Evolutionary conservation across 73 alveolate genomes (phyloP), one percentile per base, ranked within the genome.

Genomic region (Uronychia binucleata): DNA sequence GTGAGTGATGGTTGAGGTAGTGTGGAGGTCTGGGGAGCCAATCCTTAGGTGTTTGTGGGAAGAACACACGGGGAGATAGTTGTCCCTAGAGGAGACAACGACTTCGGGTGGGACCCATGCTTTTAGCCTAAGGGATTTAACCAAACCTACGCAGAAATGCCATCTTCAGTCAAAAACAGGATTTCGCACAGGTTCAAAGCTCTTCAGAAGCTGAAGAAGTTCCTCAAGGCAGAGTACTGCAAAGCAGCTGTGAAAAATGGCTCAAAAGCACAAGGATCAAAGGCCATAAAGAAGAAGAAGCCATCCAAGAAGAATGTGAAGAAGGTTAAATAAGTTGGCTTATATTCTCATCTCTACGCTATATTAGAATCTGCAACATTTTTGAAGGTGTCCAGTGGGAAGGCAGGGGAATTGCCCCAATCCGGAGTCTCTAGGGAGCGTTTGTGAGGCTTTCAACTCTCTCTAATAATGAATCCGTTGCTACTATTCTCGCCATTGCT

Each of bases 91-190:
- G 99, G 99, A 28, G 96, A 91, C 34, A 86, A 90, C 85, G 85
- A 91, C 67, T 97, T 97, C 79, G 99, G 99, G 60, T 97, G 99
- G 99, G 99, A 96, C 67, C 98, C 98, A 29, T 86, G 94, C 74
- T 96, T 96, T 90, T 79, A 90, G 91, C 98, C 98, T 29, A 78
- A 86, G 28, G 96, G 98, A 28, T 85, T 11, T 81, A 91, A 91
- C 25, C 79, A 84, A 74, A 96, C 99, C 0, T 96, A 80, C 79
- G 99, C 98, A 0, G 98, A 96, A 87, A 92, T 96, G 96, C 90
- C 75, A 59, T 85, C 85, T 88, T 96, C 91, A 67, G 92, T 74
- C 74, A 96, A 96, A 85, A 96, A 96, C 86, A 82, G 76, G 75
- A 95, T 96, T 58, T 88, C 97, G 26, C 99, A 93, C 83, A 95